phyloP scores from a whole-genome alignment of 768 basidiomycete genomes.

The Boletus fagicola region DNA sequence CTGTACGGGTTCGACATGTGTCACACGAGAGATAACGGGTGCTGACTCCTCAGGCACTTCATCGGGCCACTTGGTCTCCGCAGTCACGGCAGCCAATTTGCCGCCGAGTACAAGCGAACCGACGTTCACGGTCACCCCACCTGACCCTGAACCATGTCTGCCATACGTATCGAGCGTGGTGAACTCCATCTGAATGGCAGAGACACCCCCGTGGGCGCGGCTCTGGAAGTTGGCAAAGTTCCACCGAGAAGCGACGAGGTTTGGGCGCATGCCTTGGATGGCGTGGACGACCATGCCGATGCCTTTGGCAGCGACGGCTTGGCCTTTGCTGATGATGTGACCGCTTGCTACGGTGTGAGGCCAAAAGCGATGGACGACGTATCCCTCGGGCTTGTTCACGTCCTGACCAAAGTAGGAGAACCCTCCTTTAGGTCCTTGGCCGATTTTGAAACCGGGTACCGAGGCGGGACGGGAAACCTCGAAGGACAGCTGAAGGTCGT shows the following conservation, averaged over 20 bases:
- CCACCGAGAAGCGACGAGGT: conserved; percentile 90
- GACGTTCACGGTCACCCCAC: conserved; percentile 80
- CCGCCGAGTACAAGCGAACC: conserved; percentile 81
- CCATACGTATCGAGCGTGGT: conserved; percentile 81
- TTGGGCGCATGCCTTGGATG: conserved; percentile 97
- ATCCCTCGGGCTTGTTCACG: conserved; percentile 67
- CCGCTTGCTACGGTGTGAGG: conserved; percentile 66
- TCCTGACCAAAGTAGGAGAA: conserved; percentile 84
- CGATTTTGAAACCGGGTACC: conserved; percentile 89
- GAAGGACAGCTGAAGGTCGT: conserved; percentile 78
- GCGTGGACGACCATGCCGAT: conserved; percentile 90
- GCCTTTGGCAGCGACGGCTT: conserved; percentile 55
- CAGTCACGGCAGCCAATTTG: conserved; percentile 73
- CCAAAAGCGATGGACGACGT: conserved; percentile 91
- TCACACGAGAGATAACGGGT: conserved; percentile 59
- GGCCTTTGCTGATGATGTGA: conserved; percentile 63
- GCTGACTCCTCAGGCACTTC: conserved; percentile 50
- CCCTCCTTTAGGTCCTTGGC: conserved; percentile 84
- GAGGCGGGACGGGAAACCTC: conserved; percentile 64
- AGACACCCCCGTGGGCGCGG: conserved; percentile 64
- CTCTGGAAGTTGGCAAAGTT: conserved; percentile 95
- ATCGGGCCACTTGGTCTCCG: conserved; percentile 74
- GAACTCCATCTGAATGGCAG: conserved; percentile 95
- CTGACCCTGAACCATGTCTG: conserved; percentile 73
- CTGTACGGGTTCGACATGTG: conserved; percentile 54